A percentile compares a stretch with the other conserved stretches of the same genome.
Evolutionary conservation across 495 filamentous ascomycete species (phyloP).

Genomic region (Evansstolkia leycettana): DNA sequence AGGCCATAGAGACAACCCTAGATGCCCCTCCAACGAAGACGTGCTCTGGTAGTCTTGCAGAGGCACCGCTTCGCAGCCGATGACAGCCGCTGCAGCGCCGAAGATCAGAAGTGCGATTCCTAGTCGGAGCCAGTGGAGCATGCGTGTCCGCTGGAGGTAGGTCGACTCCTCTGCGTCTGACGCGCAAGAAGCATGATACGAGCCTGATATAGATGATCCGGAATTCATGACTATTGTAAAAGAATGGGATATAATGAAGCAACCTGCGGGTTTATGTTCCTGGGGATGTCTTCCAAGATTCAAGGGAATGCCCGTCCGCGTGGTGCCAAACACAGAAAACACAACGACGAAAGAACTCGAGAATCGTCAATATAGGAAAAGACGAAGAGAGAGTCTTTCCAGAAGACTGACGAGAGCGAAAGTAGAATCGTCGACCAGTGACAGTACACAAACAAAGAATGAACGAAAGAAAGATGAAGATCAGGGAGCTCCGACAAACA

Average conservation of each 20-base stretch:
- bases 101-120: slow-evolving; percentile 23
- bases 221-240: slow-evolving; percentile 1
- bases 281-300: no score
- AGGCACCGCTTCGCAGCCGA: slow-evolving; percentile 29
- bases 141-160: slow-evolving; percentile 24
- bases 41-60: slow-evolving; percentile 29
- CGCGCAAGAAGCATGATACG: slow-evolving; percentile 17
- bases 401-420: slow-evolving; percentile 5
- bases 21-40: slow-evolving; percentile 16
- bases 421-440: background rate
- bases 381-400: slow-evolving; percentile 6
- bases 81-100: slow-evolving; percentile 20
- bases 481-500: slow-evolving; percentile 1
- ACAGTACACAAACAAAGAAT: background rate
- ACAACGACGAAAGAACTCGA: no score
- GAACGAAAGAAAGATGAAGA: slow-evolving; percentile 2
- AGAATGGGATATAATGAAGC: no score
- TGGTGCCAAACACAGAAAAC: no score
- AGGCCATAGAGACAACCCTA: slow-evolving; percentile 38
- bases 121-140: slow-evolving; percentile 26
- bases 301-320: no score
- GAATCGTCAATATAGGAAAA: background rate
- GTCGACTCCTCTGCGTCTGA: slow-evolving; percentile 24
- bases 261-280: no score
- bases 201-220: slow-evolving; percentile 14